These are phyloP conservation scores for Eimeria necatrix DNA, from an alignment of 169 alveolate genomes.

Conservation along the genomic window DNA sequence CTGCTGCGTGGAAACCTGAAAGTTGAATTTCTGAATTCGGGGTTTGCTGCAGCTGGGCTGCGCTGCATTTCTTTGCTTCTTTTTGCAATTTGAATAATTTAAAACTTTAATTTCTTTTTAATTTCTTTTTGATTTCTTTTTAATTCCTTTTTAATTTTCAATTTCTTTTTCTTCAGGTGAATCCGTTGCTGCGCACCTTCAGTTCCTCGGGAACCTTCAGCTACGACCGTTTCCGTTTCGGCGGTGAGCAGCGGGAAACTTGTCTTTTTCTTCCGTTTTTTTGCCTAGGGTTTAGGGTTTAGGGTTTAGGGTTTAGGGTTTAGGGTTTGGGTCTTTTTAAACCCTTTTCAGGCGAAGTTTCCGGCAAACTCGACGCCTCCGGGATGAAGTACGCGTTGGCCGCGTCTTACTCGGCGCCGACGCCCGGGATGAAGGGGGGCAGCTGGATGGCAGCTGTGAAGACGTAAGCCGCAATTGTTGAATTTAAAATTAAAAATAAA, in stretches of 20 bases:
- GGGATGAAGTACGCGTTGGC: slow-evolving; percentile 77
- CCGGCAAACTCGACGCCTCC: slow-evolving; percentile 74
- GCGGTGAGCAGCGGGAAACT: not conserved
- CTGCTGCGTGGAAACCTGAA: too few relatives aligned
- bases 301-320: too few relatives aligned
- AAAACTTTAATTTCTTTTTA: not conserved
- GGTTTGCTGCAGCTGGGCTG: too few relatives aligned
- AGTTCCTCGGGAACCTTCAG: slow-evolving; percentile 16
- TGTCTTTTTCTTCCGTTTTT: not conserved
- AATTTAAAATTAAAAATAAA: not conserved
- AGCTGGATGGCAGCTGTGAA: slow-evolving; percentile 47
- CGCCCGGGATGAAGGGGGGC: slow-evolving; percentile 49
- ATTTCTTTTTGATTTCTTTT: not conserved
- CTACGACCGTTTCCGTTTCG: slow-evolving; percentile 58
- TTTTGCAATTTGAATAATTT: not conserved
- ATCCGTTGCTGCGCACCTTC: slow-evolving; percentile 27
- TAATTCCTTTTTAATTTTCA: not conserved
- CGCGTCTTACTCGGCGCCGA: slow-evolving; percentile 74
- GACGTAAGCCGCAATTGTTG: slow-evolving; percentile 56
- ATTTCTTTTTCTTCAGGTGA: slow-evolving; percentile 8
- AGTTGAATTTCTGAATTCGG: too few relatives aligned
- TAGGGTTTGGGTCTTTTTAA: not conserved
- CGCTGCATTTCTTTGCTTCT: not conserved
- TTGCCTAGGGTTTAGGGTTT: not conserved
- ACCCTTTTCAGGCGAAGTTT: slow-evolving; percentile 72